These are phyloP conservation scores for Neotropicomus parvogracilis DNA, from an alignment of 1,284 basidiomycete genomes.

Conservation along the genomic window DNA sequence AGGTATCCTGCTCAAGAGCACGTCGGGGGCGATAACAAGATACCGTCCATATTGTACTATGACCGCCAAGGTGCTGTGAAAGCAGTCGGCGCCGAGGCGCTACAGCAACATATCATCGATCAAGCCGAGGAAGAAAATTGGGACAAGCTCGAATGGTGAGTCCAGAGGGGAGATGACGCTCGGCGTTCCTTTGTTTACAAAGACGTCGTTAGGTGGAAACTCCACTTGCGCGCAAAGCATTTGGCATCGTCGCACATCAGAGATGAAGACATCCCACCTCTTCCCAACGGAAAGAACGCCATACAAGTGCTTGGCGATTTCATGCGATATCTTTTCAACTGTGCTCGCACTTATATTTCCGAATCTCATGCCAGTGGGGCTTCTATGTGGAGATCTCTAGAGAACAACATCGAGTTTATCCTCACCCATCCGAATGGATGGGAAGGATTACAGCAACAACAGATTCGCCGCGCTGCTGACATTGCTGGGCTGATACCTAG, in stretches of 20 bases:
- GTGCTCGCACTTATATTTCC: conserved; percentile 42
- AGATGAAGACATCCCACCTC: conserved; percentile 35
- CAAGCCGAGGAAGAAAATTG: conserved; percentile 41
- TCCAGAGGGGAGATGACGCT: no score
- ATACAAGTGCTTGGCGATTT: conserved; percentile 50
- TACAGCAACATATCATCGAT: conserved; percentile 35
- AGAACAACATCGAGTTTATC: conserved; percentile 32
- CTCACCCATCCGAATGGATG: conserved; percentile 43
- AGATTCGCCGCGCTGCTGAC: conserved; percentile 37
- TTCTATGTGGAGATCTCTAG: conserved; percentile 33
- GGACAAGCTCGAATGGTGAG: conserved; percentile 48
- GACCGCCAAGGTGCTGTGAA: conserved; percentile 23
- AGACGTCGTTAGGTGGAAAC: conserved; percentile 47
- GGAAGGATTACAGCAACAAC: conserved; percentile 38
- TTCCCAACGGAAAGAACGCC: conserved; percentile 44
- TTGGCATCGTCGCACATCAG: conserved; percentile 24
- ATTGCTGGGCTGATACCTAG: conserved; percentile 30
- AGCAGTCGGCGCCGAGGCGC: conserved; percentile 50
- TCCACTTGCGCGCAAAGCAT: conserved; percentile 44
- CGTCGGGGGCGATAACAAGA: conserved; percentile 42
- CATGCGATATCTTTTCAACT: conserved; percentile 43
- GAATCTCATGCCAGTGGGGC: conserved; percentile 37
- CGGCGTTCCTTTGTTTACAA: no score
- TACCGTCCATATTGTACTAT: conserved; percentile 53
- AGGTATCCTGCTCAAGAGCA: conserved; percentile 42